A percentile compares a stretch with the other conserved stretches of the same genome.
Evolutionary conservation across 768 basidiomycete species (phyloP).

Genomic region (Crucibulum laeve): DNA sequence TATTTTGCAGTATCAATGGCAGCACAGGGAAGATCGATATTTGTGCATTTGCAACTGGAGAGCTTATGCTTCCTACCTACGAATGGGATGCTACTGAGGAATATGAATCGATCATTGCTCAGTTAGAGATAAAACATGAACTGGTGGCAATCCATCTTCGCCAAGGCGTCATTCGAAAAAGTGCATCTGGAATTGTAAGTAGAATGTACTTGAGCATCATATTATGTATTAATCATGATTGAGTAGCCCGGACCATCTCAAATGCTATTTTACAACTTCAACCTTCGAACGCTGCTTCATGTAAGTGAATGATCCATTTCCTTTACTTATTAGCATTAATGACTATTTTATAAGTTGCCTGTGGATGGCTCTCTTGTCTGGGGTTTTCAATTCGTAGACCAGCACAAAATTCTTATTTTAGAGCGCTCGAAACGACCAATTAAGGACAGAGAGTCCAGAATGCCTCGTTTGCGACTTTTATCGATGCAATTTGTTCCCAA

Average conservation of each 20-base stretch:
- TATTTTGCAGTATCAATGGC: neutral
- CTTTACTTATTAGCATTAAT: too few relatives aligned
- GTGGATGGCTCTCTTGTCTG: neutral
- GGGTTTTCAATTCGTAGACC: slow-evolving; percentile 2
- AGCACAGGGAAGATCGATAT: neutral
- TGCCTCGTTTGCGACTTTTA: neutral
- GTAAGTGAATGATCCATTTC: too few relatives aligned
- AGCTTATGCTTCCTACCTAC: neutral
- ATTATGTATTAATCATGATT: too few relatives aligned
- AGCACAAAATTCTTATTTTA: neutral
- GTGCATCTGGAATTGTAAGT: neutral
- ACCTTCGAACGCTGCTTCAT: neutral
- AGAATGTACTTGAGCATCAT: too few relatives aligned
- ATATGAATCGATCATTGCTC: neutral
- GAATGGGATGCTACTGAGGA: neutral
- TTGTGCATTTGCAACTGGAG: neutral
- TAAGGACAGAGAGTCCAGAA: neutral
- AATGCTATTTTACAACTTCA: neutral
- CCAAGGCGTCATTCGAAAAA: neutral
- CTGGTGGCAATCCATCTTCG: neutral
- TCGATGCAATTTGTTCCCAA: neutral
- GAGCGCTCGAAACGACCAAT: neutral
- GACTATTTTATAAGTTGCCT: too few relatives aligned
- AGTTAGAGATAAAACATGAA: neutral
- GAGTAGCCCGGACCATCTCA: neutral